A percentile compares a stretch with the other conserved stretches of the same genome.
Conservation (phyloP, 495 filamentous ascomycete genomes). For the Neurospora sublineolata region DNA sequence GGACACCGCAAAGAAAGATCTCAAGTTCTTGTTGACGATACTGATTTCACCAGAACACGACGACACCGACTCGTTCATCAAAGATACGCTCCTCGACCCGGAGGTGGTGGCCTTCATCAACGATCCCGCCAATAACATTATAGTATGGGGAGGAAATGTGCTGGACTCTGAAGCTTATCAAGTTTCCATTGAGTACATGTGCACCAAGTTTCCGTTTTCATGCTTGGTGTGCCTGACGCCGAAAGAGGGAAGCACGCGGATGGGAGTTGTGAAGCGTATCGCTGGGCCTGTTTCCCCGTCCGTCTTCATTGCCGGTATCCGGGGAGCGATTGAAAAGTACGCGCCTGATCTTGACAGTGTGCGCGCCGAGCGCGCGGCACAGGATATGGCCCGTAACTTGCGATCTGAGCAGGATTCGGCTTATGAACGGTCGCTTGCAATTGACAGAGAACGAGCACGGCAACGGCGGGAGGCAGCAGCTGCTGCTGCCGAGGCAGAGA, state of each 20-base stretch:
- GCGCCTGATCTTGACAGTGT: slow-evolving; percentile 55
- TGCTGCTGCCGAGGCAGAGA: slow-evolving; percentile 46
- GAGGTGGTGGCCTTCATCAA: slow-evolving; percentile 64
- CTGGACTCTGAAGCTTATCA: slow-evolving; percentile 90
- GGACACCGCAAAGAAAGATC: slow-evolving; percentile 77
- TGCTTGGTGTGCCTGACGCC: slow-evolving; percentile 78
- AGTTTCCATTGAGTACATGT: slow-evolving; percentile 67
- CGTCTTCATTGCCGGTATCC: slow-evolving; percentile 60
- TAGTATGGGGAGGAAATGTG: slow-evolving; percentile 86
- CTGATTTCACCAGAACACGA: slow-evolving; percentile 88
- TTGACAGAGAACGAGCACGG: slow-evolving; percentile 71
- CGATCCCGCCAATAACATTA: slow-evolving; percentile 58
- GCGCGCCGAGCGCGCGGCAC: slow-evolving; percentile 57
- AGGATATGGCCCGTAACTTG: slow-evolving; percentile 64
- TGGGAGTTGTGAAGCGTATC: slow-evolving; percentile 73
- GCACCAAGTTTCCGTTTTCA: slow-evolving; percentile 83
- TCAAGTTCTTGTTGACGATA: slow-evolving; percentile 79
- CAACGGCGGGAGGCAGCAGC: slow-evolving; percentile 64
- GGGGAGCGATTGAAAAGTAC: slow-evolving; percentile 56
- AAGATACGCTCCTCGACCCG: slow-evolving; percentile 64
- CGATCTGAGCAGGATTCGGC: slow-evolving; percentile 79
- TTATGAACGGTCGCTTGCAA: slow-evolving; percentile 81
- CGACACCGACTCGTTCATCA: slow-evolving; percentile 73
- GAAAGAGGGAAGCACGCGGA: slow-evolving; percentile 62
- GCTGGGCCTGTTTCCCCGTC: slow-evolving; percentile 53